Evolutionary conservation across 495 filamentous ascomycete species (phyloP).

Genomic region (Hypoxylon rickii): DNA sequence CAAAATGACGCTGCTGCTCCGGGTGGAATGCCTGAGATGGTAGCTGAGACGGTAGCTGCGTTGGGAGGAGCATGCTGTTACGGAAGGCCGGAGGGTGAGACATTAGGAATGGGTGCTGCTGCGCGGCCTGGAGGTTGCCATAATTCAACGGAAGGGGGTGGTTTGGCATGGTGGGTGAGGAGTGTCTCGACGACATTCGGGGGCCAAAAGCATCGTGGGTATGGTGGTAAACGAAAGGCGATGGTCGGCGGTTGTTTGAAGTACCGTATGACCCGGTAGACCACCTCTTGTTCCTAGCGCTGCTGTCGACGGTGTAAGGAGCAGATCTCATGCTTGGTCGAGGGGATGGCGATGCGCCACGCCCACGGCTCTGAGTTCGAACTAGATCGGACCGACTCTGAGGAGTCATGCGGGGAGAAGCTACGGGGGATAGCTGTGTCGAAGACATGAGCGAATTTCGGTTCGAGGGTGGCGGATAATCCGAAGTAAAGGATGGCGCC

Average conservation of each 20-base stretch:
- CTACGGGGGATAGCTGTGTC: conserved; percentile 62
- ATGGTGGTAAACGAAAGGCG: conserved; percentile 59
- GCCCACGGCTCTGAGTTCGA: conserved; percentile 61
- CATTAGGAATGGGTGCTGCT: conserved; percentile 58
- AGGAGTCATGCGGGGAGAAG: conserved; percentile 62
- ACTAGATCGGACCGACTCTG: conserved; percentile 60
- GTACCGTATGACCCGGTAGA: conserved; percentile 69
- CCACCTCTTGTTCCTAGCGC: conserved; percentile 68
- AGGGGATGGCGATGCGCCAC: conserved; percentile 68
- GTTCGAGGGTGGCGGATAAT: conserved; percentile 61
- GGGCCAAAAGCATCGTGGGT: conserved; percentile 55
- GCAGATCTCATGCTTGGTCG: conserved; percentile 64
- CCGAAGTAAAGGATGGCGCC: conserved; percentile 59
- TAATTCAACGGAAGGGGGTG: conserved; percentile 57
- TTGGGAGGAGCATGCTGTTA: conserved; percentile 52
- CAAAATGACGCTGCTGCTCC: conserved; percentile 54
- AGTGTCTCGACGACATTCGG: conserved; percentile 54
- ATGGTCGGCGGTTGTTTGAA: conserved; percentile 53
- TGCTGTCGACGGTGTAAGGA: conserved; percentile 64
- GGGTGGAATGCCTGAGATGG: conserved; percentile 53
- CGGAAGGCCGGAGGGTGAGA: conserved; percentile 52
- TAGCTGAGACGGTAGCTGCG: conserved; percentile 46
- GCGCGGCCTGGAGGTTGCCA: conserved; percentile 56
- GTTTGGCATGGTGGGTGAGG: conserved; percentile 60
- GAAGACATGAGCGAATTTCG: conserved; percentile 63